Evolutionary conservation across 495 filamentous ascomycete genomes (phyloP), one percentile per base, ranked within the genome.

Genomic region (Cairneyella variabilis): DNA sequence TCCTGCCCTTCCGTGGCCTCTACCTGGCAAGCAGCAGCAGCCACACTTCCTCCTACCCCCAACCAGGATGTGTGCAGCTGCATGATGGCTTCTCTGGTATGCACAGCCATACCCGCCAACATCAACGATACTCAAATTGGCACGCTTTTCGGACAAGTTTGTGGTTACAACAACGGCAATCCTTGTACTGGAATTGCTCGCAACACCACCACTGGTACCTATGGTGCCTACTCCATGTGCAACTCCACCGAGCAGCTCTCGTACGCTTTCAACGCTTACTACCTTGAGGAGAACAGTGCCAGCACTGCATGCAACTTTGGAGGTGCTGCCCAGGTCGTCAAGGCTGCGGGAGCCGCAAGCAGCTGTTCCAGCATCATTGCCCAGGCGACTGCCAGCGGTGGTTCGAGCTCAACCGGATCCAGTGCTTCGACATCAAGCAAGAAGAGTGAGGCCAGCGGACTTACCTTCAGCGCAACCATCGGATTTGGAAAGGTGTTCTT

Each of bases 201-300:
- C 52, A 85, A 90, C 58, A 76, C 69, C 9, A 80, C 76, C 23
- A 79, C 73, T 26, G 88, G 85, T 20, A 58, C 44, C 18, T 91
- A 88, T 62, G 88, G 88, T 38, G 78, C 83, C 6, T 90, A 87
- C 69, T 77, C 79, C 64, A 87, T 89, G 83, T 91, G 87, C 69
- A 76, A 71, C 54, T 47, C 76, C 50, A 76, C 73, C 43, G 72
- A 90, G 61, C 75, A 84, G 62, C 75, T 90, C 30, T 76, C 77
- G 40, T 88, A 77, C 65, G 83, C 76, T 28, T 72, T 90, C 64
- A 83, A 90, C 68, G 20, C 51, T 21, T 91, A 88, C 68, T 86
- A 84, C 64, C 64, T 71, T 5, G 37, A 48, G 14, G 30, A 83
- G 58, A 66, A 60, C 32, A 57, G 61, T 22, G 61, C 54, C 41